A percentile compares a stretch with the other conserved stretches of the same genome.
phyloP scores from a whole-genome alignment of 164 flowering plant species.

The Tetracentron sinense region DNA sequence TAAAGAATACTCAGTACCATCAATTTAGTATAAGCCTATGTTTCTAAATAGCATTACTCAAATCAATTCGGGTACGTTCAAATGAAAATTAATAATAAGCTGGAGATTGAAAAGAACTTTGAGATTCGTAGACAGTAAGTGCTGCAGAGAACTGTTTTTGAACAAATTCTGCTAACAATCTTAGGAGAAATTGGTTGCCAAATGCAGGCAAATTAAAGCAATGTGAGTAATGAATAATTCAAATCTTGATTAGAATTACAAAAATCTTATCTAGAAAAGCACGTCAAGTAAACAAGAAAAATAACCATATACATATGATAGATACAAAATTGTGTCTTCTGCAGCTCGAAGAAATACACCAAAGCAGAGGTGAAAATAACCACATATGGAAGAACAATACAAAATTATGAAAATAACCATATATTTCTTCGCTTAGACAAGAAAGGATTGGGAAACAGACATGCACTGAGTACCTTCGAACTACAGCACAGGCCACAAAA shows the following conservation, averaged over 20 bases:
- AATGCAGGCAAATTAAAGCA: too few relatives aligned
- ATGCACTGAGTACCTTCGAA: not conserved
- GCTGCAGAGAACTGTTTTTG: too few relatives aligned
- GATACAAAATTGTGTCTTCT: not conserved
- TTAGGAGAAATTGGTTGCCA: too few relatives aligned
- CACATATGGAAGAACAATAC: not conserved
- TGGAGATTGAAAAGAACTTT: too few relatives aligned
- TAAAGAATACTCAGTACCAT: not conserved
- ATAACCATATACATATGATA: not conserved
- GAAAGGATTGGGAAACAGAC: not conserved
- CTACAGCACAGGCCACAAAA: not conserved
- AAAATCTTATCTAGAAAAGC: not conserved
- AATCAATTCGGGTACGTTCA: too few relatives aligned
- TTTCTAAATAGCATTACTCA: too few relatives aligned
- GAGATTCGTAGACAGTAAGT: too few relatives aligned
- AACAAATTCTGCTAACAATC: too few relatives aligned
- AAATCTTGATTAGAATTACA: not conserved
- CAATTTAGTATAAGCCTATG: not conserved
- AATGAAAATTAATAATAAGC: too few relatives aligned
- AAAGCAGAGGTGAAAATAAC: not conserved
- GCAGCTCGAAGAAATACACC: not conserved
- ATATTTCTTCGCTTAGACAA: too few relatives aligned
- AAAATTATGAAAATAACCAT: not conserved
- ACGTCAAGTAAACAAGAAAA: not conserved
- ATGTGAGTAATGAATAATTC: not conserved